Percentiles rank a stretch among this genome's conserved stretches.
phyloP scores from a whole-genome alignment of 148 eudicot species.

The Limonium bicolor region DNA sequence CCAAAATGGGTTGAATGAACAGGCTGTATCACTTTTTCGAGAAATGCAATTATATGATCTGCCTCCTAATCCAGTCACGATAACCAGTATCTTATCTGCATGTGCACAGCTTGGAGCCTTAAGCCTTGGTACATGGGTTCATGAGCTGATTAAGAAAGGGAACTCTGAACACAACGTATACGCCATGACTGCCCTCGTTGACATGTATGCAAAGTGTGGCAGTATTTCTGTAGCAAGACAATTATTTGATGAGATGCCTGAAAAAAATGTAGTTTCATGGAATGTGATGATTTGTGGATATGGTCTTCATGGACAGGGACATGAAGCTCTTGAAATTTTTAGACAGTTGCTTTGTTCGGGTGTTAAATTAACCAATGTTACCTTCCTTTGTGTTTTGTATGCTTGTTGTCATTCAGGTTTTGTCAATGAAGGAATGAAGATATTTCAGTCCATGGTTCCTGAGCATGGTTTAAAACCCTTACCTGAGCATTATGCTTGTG shows the following conservation, averaged over 20 bases:
- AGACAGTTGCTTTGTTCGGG: slow-evolving; percentile 32
- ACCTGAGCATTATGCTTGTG: slow-evolving; percentile 74
- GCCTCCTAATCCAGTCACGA: slow-evolving; percentile 58
- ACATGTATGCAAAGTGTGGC: slow-evolving; percentile 87
- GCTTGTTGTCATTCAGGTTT: slow-evolving; percentile 84
- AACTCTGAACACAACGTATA: slow-evolving; percentile 38
- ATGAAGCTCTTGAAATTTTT: slow-evolving; percentile 36
- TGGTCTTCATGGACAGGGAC: slow-evolving; percentile 71
- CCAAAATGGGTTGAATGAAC: slow-evolving; percentile 54
- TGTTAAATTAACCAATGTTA: slow-evolving; percentile 37
- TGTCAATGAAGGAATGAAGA: slow-evolving; percentile 47
- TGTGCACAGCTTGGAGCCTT: slow-evolving; percentile 76
- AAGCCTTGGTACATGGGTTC: slow-evolving; percentile 80
- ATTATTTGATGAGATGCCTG: slow-evolving; percentile 33
- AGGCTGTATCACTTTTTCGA: slow-evolving; percentile 48
- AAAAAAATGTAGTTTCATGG: slow-evolving; percentile 72
- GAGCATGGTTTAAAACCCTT: slow-evolving; percentile 39
- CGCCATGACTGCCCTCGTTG: slow-evolving; percentile 59
- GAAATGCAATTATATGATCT: slow-evolving; percentile 48
- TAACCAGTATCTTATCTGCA: slow-evolving; percentile 71
- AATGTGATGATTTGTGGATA: slow-evolving; percentile 82
- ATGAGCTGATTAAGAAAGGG: slow-evolving; percentile 38
- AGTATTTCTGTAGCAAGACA: slow-evolving; percentile 38
- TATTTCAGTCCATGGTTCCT: slow-evolving; percentile 51
- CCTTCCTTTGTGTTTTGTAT: slow-evolving; percentile 56